phyloP scores from a whole-genome alignment of 805 yeast species.

The Starmerella sirachaensis region DNA sequence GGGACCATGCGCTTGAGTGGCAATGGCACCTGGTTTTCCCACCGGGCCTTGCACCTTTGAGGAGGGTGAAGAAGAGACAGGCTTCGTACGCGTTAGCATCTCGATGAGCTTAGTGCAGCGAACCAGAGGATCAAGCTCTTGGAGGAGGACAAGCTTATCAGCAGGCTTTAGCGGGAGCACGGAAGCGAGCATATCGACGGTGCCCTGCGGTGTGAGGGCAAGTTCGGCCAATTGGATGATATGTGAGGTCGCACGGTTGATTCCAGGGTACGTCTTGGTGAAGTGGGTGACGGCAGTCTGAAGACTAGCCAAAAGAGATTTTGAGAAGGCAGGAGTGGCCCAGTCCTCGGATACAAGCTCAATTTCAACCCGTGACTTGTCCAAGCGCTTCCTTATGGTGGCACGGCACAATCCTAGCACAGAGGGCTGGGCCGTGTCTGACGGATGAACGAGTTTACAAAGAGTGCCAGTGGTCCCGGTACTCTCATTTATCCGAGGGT shows the following conservation, averaged over 20 bases:
- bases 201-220: slow-evolving; percentile 22
- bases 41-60: slow-evolving; percentile 1
- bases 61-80: neutral
- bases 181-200: slow-evolving; percentile 30
- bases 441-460: slow-evolving; percentile 16
- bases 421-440: neutral
- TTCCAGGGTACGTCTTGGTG: slow-evolving; percentile 12
- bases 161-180: slow-evolving; percentile 27
- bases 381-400: slow-evolving; percentile 1
- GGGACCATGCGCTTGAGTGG: neutral
- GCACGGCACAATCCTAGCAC: slow-evolving; percentile 19
- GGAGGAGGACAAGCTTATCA: slow-evolving; percentile 26
- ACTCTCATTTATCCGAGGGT: slow-evolving; percentile 4
- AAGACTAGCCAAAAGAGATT: slow-evolving; percentile 6
- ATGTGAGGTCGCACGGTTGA: slow-evolving; percentile 7
- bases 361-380: neutral
- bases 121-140: slow-evolving; percentile 21
- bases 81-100: slow-evolving; percentile 1
- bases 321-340: slow-evolving; percentile 2
- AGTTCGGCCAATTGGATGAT: slow-evolving; percentile 19
- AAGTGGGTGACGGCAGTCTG: slow-evolving; percentile 14
- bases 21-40: neutral
- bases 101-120: slow-evolving; percentile 21
- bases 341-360: slow-evolving; percentile 6
- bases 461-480: slow-evolving; percentile 18